Evolutionary conservation across 805 yeast species (phyloP).

Genomic region (Priceomyces castillae): DNA sequence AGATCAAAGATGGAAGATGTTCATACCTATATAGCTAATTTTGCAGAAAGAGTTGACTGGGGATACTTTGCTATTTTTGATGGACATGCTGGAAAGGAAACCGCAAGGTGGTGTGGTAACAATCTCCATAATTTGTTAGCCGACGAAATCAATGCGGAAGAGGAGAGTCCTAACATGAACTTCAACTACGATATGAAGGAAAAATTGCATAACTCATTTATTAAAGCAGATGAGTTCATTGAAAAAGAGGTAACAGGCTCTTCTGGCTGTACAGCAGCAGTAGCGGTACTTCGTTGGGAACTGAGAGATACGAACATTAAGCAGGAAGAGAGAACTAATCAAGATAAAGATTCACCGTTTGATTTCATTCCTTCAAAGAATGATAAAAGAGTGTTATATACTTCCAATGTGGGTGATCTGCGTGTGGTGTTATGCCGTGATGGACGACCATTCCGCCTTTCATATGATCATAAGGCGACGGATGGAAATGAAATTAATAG

Average conservation of each 20-base stretch:
- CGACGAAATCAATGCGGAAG: conserved; percentile 39
- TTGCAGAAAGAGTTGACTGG: conserved; percentile 87
- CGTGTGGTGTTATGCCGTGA: conserved; percentile 73
- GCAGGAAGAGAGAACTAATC: conserved; percentile 6
- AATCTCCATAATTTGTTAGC: conserved; percentile 71
- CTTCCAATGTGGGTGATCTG: conserved; percentile 95
- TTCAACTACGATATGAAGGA: conserved; percentile 54
- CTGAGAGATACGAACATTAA: conserved; percentile 15
- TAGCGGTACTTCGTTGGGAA: conserved; percentile 88
- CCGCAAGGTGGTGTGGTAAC: conserved; percentile 94
- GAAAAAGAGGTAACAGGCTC: conserved; percentile 60
- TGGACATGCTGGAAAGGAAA: conserved; percentile 94
- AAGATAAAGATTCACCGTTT: conserved; percentile 24
- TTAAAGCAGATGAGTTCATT: conserved; percentile 70
- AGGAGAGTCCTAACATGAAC: conserved; percentile 17
- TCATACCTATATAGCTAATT: conserved; percentile 88
- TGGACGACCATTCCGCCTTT: conserved; percentile 73
- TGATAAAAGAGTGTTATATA: conserved; percentile 76
- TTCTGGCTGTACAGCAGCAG: conserved; percentile 95
- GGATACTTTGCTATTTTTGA: conserved; percentile 95
- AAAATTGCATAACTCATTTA: conserved; percentile 65
- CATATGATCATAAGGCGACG: conserved; percentile 92
- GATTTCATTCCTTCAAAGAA: conserved; percentile 47
- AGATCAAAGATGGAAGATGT: conserved; percentile 95
- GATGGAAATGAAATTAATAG: conserved; percentile 76